These are phyloP conservation scores for Sphaceloma murrayae DNA, from an alignment of 2,329 filamentous ascomycete species.

Conservation along the genomic window DNA sequence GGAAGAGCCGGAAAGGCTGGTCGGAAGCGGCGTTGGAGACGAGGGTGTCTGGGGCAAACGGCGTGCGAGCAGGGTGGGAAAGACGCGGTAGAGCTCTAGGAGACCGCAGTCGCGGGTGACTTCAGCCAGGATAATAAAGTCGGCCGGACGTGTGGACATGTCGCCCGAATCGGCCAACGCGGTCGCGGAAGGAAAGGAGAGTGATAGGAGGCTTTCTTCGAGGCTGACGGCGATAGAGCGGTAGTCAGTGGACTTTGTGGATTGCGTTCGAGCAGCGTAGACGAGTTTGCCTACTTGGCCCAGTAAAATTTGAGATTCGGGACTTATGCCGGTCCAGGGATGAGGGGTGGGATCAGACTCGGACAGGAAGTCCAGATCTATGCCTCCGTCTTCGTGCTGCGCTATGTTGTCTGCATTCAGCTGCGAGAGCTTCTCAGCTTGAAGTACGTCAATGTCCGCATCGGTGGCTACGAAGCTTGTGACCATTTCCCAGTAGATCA, in stretches of 20 bases:
- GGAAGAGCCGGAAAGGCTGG: constrained; percentile 7
- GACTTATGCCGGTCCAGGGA: constrained; percentile 42
- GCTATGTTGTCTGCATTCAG: too few species aligned
- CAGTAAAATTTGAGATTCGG: constrained; percentile 37
- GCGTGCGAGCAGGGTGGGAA: constrained; percentile 33
- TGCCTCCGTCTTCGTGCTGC: too few species aligned
- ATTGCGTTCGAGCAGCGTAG: constrained; percentile 19
- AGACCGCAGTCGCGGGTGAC: constrained; percentile 45
- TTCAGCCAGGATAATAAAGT: constrained; percentile 46
- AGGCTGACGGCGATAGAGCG: constrained; percentile 31
- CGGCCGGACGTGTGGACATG: constrained; percentile 43
- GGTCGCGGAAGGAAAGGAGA: constrained; percentile 39
- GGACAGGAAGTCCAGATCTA: too few species aligned
- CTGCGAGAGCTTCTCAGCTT: constrained; percentile 8
- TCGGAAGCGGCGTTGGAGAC: too few species aligned
- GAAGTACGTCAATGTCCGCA: constrained; percentile 17
- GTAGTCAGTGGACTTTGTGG: background rate
- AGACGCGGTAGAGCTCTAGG: constrained; percentile 47
- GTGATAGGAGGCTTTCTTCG: constrained; percentile 41
- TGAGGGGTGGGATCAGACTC: constrained; percentile 28
- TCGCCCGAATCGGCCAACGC: constrained; percentile 45
- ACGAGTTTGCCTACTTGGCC: constrained; percentile 36
- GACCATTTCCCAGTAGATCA: constrained; percentile 52
- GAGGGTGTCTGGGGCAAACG: too few species aligned
- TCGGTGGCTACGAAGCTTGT: constrained; percentile 44